Conservation (phyloP, 2,329 filamentous ascomycete species). For the Aspergillus fumigatus region DNA sequence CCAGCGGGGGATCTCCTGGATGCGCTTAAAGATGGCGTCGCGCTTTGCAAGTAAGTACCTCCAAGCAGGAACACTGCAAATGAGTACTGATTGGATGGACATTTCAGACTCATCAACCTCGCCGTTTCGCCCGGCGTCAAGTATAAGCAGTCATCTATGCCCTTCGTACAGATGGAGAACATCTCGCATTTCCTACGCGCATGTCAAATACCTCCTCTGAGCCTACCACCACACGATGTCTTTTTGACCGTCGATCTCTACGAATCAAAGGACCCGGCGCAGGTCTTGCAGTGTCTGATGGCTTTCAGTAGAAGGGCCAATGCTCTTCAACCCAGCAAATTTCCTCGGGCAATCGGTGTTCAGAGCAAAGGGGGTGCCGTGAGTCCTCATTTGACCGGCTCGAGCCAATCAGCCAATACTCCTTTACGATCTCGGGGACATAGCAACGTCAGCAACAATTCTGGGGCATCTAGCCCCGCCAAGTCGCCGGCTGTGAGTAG, state of each 20-base stretch:
- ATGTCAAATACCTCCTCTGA: conserved; percentile 78
- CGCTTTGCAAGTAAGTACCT: conserved; percentile 74
- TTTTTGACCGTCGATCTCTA: conserved; percentile 97
- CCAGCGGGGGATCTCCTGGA: conserved; percentile 74
- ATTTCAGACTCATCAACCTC: conserved; percentile 71
- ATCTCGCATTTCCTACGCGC: conserved; percentile 92
- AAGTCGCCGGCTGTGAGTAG: conserved; percentile 67
- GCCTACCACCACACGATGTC: conserved; percentile 85
- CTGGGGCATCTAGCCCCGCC: conserved; percentile 57
- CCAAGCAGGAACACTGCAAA: background rate
- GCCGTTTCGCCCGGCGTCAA: conserved; percentile 73
- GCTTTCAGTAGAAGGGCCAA: conserved; percentile 88
- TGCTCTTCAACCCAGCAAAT: conserved; percentile 65
- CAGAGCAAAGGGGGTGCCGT: conserved; percentile 57
- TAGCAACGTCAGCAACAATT: conserved; percentile 52
- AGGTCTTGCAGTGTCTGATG: conserved; percentile 86
- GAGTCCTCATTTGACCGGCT: conserved; percentile 65
- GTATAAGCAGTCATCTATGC: conserved; percentile 91
- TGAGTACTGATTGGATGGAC: conserved; percentile 17
- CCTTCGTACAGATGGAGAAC: conserved; percentile 99
- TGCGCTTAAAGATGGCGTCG: conserved; percentile 81
- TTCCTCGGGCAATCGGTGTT: conserved; percentile 72
- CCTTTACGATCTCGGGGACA: conserved; percentile 38
- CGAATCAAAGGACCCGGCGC: conserved; percentile 91
- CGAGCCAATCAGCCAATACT: conserved; percentile 46